Percentiles rank a stretch among this genome's conserved stretches.
These are phyloP conservation scores for Ettlia oleoabundans DNA, from an alignment of 139 green algal species.

Conservation along the genomic window DNA sequence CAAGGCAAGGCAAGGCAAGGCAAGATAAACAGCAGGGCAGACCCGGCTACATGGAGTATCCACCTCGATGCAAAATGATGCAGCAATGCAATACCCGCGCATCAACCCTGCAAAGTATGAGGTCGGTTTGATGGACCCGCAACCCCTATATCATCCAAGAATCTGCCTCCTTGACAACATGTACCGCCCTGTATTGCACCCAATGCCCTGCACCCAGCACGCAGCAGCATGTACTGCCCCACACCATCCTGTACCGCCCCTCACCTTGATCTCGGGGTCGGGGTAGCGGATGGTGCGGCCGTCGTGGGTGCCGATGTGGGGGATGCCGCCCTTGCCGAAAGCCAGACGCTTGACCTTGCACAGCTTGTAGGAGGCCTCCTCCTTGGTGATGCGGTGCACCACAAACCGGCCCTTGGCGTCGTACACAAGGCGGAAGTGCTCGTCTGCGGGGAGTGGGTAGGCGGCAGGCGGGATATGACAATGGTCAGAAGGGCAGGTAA, in stretches of 20 bases:
- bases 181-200: no score
- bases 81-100: no score
- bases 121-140: no score
- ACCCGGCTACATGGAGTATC: no score
- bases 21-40: not conserved
- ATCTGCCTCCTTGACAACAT: no score
- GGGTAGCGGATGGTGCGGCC: constrained; percentile 98
- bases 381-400: constrained; percentile 93
- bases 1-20: not conserved
- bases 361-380: constrained; percentile 99
- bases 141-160: no score
- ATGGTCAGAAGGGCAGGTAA: no score
- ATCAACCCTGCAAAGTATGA: no score
- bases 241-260: no score
- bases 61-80: no score
- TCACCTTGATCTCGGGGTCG: constrained; percentile 93
- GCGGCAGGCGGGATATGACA: no score
- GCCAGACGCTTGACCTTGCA: constrained; percentile 79
- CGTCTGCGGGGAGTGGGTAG: constrained; percentile 43
- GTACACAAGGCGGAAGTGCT: constrained; percentile 92
- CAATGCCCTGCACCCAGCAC: not conserved
- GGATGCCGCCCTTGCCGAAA: constrained; percentile 93
- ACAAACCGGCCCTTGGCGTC: constrained; percentile 99
- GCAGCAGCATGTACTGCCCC: no score
- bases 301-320: constrained; percentile 95